Conservation (phyloP, 106 monocot species). For the Dioscorea dumetorum region DNA sequence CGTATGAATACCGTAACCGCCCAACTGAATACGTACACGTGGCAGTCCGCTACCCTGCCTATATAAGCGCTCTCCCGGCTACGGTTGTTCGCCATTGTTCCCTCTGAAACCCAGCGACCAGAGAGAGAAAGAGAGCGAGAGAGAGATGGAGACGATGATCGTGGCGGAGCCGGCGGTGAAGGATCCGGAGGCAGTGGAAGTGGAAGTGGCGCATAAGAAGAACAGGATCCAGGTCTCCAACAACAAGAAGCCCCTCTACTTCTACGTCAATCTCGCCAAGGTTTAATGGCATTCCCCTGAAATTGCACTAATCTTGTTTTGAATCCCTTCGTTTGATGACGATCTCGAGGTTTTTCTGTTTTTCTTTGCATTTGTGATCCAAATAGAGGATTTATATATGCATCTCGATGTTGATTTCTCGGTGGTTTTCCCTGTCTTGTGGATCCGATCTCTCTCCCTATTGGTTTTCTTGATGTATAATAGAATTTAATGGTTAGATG, state of each 20-base stretch:
- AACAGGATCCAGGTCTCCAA: constrained; percentile 80
- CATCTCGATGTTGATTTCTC: background rate
- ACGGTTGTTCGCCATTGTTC: background rate
- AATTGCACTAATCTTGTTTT: background rate
- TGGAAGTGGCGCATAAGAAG: constrained; percentile 22
- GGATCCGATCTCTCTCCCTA: too few relatives aligned
- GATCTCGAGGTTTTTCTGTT: background rate
- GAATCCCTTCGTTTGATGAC: background rate
- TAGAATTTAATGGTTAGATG: background rate
- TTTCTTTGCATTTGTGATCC: background rate
- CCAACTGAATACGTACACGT: too few relatives aligned
- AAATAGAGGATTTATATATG: too few relatives aligned
- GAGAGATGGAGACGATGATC: constrained; percentile 9
- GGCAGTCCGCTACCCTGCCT: background rate
- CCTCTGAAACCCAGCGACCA: constrained; percentile 7
- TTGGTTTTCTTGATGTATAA: background rate
- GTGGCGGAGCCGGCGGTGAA: constrained; percentile 9
- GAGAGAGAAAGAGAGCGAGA: constrained; percentile 20
- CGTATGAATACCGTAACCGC: too few relatives aligned
- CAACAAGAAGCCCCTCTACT: constrained; percentile 68
- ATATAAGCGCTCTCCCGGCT: background rate
- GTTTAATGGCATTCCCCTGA: constrained; percentile 13
- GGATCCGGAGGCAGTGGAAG: constrained; percentile 1
- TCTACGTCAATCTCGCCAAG: constrained; percentile 92
- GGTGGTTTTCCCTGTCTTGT: background rate